Evolutionary conservation across 2,329 filamentous ascomycete genomes (phyloP).

Genomic region (Penicillium psychrosexuale): DNA sequence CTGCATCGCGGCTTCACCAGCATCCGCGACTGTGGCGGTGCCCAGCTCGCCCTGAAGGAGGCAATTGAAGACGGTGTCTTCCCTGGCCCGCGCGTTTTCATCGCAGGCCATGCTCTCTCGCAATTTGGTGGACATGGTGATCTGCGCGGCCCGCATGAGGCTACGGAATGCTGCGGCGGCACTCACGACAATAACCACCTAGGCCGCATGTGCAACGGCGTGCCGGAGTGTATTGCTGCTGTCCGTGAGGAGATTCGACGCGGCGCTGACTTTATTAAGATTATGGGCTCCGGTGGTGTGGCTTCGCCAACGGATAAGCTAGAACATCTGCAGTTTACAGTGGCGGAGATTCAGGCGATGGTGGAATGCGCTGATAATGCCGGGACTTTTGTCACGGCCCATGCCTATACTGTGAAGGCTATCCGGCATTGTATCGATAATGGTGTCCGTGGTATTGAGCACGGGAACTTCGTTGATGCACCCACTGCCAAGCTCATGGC

Average conservation of each 20-base stretch:
- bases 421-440: constrained; percentile 56
- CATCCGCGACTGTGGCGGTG: constrained; percentile 59
- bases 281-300: constrained; percentile 58
- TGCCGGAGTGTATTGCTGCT: constrained; percentile 52
- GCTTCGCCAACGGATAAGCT: constrained; percentile 55
- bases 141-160: constrained; percentile 39
- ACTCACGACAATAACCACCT: constrained; percentile 28
- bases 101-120: constrained; percentile 52
- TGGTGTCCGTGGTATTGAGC: constrained; percentile 56
- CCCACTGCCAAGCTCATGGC: constrained; percentile 52
- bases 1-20: constrained; percentile 58
- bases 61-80: constrained; percentile 54
- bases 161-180: constrained; percentile 51
- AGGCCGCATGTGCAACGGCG: constrained; percentile 51
- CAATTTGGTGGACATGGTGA: constrained; percentile 61
- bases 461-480: constrained; percentile 44
- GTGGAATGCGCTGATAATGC: constrained; percentile 49
- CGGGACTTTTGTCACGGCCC: constrained; percentile 55
- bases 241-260: constrained; percentile 54
- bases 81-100: constrained; percentile 55
- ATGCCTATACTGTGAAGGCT: constrained; percentile 55
- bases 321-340: constrained; percentile 54
- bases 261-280: constrained; percentile 60
- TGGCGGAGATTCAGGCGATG: constrained; percentile 55
- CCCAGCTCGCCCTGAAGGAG: constrained; percentile 48